phyloP scores from a whole-genome alignment of 768 basidiomycete genomes.

The Leccinum imitatum region DNA sequence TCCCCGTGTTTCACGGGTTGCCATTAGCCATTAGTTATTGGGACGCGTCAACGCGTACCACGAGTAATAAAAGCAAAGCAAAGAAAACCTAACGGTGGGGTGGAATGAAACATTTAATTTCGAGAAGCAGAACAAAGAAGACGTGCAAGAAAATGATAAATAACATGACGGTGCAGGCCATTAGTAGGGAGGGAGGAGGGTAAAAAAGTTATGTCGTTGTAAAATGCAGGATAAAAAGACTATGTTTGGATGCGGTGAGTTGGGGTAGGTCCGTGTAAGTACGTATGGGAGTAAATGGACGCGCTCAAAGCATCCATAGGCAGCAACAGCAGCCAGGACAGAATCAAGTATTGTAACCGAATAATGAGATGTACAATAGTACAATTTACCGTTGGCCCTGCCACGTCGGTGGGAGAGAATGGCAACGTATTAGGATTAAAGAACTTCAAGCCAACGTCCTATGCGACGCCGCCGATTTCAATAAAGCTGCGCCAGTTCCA shows the following conservation, averaged over 20 bases:
- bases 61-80: neutral
- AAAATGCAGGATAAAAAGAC: neutral
- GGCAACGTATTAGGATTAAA: neutral
- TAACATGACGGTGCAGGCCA: conserved; percentile 2
- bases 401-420: neutral
- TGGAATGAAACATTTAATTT: neutral
- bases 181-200: conserved; percentile 3
- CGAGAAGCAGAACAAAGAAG: neutral
- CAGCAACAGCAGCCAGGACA: neutral
- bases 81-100: neutral
- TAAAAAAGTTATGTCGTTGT: neutral
- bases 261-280: conserved; percentile 19
- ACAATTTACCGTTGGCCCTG: conserved; percentile 11
- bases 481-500: conserved; percentile 67
- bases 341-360: conserved; percentile 13
- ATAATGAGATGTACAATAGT: conserved; percentile 9
- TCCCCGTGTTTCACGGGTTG: neutral
- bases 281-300: conserved; percentile 16
- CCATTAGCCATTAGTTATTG: neutral
- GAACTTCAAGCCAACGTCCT: neutral
- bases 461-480: conserved; percentile 45
- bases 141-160: conserved; percentile 13
- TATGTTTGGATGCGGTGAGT: conserved; percentile 6
- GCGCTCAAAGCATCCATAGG: conserved; percentile 5
- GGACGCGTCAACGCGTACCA: neutral